Evolutionary conservation across 768 basidiomycete genomes (phyloP).

Genomic region (Russula lepida): DNA sequence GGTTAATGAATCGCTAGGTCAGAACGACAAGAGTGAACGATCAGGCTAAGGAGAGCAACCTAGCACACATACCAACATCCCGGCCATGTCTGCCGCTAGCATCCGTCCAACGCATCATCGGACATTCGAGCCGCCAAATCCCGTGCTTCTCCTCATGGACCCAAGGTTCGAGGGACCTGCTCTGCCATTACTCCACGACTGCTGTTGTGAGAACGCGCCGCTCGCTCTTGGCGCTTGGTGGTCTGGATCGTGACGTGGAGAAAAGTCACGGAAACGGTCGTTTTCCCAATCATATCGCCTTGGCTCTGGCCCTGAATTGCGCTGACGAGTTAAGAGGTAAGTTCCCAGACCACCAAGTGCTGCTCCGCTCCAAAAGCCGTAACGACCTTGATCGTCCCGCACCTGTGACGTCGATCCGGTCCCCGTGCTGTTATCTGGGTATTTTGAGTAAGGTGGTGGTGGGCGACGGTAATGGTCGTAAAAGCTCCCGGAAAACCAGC

Average conservation of each 20-base stretch:
- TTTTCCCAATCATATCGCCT: constrained; percentile 56
- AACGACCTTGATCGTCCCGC: constrained; percentile 22
- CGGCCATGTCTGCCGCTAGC: not conserved
- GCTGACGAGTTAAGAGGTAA: constrained; percentile 37
- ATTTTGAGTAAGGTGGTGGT: constrained; percentile 47
- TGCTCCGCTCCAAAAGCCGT: constrained; percentile 85
- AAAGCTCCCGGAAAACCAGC: constrained; percentile 44
- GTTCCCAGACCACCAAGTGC: constrained; percentile 63
- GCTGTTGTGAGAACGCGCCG: constrained; percentile 3
- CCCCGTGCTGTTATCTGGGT: constrained; percentile 34
- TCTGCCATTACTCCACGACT: constrained; percentile 33
- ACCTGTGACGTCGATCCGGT: not conserved
- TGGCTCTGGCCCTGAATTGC: constrained; percentile 24
- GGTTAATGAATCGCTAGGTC: not conserved
- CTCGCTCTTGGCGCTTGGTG: constrained; percentile 22
- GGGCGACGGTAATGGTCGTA: constrained; percentile 33
- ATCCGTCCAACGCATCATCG: constrained; percentile 35
- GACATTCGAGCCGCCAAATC: constrained; percentile 68
- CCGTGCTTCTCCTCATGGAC: constrained; percentile 66
- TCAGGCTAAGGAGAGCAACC: not conserved
- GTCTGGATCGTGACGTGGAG: constrained; percentile 23
- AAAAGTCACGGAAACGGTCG: constrained; percentile 22
- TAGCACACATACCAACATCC: not conserved
- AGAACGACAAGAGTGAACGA: not conserved
- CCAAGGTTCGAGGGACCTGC: constrained; percentile 70